Base-by-base conservation (phyloP, 2,329 filamentous ascomycete genomes). In the Cladophialophora chaetospira region DNA sequence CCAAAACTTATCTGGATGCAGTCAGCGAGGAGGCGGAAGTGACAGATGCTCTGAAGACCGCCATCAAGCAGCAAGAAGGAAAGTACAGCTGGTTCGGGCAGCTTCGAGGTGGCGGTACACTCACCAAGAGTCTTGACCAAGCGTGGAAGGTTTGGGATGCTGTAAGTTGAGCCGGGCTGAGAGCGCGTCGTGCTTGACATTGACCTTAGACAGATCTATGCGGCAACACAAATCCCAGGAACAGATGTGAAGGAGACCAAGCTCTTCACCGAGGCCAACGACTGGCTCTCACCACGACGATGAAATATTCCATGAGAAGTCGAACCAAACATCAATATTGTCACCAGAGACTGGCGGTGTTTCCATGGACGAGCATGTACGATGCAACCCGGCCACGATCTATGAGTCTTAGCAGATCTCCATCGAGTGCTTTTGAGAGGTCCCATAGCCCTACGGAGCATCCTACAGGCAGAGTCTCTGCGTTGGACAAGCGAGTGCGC, bases 81-180 rank as follows among this genome's bases (percentile, higher is more conserved):
- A 59, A 57, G 21, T 63, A 63, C 42, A 62, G 56, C 19, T 65
- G 60, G 59, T 65, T 66, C 38, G 51, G 46, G 23, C 57, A 65
- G 26, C 53, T 62, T 28, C 61, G 63, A 45, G 58, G 59, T 13
- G 43, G 56, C 29, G 60, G 60, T 5, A 56, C 55, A 25, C 44
- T 82, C 80, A 72, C 75, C 17, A 79, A 72, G 13, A 85, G 87
- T 68, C 71, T 88, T 50, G 73, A 82, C 50, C 78, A 77, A 57
- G 84, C 83, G 2, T 87, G 85, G 69, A 78, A 78, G 56, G 71
- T 88, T 25, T 88, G 84, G 84, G 84, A 85, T 75, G 83, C 84
- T 55, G 82, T 85, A 73, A 72, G 81, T 78, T 44, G 40, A 51
- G 21, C 19, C 38, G 53, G 11, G 35, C 11, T 23, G 40, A 43